Base-by-base conservation (phyloP, 169 alveolate genomes). In the Plasmodium relictum region DNA sequence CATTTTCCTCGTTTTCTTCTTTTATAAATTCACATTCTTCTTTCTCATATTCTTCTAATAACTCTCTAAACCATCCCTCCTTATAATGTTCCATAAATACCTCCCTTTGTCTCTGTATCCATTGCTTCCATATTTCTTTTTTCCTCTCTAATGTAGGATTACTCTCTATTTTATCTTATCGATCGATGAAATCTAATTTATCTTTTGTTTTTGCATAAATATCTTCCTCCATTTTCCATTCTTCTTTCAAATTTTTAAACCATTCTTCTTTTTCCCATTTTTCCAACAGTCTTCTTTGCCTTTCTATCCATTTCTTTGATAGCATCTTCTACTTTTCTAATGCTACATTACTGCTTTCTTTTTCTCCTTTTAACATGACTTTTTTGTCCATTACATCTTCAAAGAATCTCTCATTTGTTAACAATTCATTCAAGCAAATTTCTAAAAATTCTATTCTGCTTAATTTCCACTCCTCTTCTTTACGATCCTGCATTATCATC, bases 371-470 rank as follows among this genome's bases (percentile, higher is more conserved):
- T n/a, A n/a, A n/a, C n/a, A n/a, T n/a, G n/a, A n/a, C n/a, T n/a
- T n/a, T n/a, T n/a, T n/a, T n/a, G n/a, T n/a, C n/a, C n/a, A n/a
- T n/a, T n/a, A n/a, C n/a, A n/a, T n/a, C n/a, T n/a, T n/a, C n/a
- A n/a, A n/a, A n/a, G n/a, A n/a, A n/a, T 50, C 6, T n/a, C n/a
- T n/a, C n/a, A n/a, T n/a, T n/a, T 9, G 7, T 50, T 50, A 50
- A n/a, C 61, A 50, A 50, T 50, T 50, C 59, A 14, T 50, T 6
- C 18, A 50, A 50, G 18, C 59, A 50, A 14, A 50, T 50, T 7
- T 50, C 59, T 50, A 50, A 50, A 50, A 50, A 50, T 14, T 50
- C 59, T 48, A 14, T 16, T 48, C n/a, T 48, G n/a, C 59, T 48
- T 48, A 14, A 14, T 7, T 14, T 14, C 10, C n/a, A 48, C n/a